Percentiles rank a stretch among this genome's conserved stretches.
Evolutionary conservation across 2,329 filamentous ascomycete species (phyloP).

Genomic region (Hypoxylon sp.): DNA sequence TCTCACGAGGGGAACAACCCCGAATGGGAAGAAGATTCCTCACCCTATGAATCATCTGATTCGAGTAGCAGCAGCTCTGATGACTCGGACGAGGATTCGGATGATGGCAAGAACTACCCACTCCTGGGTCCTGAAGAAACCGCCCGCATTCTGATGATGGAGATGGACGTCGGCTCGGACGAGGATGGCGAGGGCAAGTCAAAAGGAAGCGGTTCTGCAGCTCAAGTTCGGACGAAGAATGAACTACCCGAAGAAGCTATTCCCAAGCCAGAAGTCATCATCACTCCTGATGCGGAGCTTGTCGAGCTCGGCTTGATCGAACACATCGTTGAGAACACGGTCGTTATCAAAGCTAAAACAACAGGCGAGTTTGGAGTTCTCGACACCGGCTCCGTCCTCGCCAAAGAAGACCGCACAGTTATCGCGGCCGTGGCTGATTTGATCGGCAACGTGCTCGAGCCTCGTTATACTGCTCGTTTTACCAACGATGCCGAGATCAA

Average conservation of each 20-base stretch:
- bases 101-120: constrained; percentile 64
- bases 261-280: constrained; percentile 78
- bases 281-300: constrained; percentile 80
- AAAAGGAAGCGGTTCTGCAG: constrained; percentile 51
- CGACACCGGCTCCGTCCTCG: constrained; percentile 84
- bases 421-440: constrained; percentile 86
- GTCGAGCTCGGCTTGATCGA: constrained; percentile 78
- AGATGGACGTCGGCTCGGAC: constrained; percentile 79
- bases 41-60: constrained; percentile 73
- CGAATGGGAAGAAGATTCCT: constrained; percentile 87
- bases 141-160: constrained; percentile 87
- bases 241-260: constrained; percentile 71
- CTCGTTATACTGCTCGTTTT: constrained; percentile 85
- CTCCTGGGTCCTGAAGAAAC: constrained; percentile 83
- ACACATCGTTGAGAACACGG: constrained; percentile 77
- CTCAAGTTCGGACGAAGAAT: constrained; percentile 79
- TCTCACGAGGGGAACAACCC: constrained; percentile 56
- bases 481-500: constrained; percentile 71
- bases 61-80: constrained; percentile 65
- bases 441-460: constrained; percentile 84
- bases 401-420: constrained; percentile 75
- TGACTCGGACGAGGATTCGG: constrained; percentile 63
- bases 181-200: constrained; percentile 71
- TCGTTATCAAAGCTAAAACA: constrained; percentile 79
- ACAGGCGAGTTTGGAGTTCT: constrained; percentile 86